These are phyloP conservation scores for Phytopythium delawarense DNA, from an alignment of 352 stramenopile genomes.

Conservation along the genomic window DNA sequence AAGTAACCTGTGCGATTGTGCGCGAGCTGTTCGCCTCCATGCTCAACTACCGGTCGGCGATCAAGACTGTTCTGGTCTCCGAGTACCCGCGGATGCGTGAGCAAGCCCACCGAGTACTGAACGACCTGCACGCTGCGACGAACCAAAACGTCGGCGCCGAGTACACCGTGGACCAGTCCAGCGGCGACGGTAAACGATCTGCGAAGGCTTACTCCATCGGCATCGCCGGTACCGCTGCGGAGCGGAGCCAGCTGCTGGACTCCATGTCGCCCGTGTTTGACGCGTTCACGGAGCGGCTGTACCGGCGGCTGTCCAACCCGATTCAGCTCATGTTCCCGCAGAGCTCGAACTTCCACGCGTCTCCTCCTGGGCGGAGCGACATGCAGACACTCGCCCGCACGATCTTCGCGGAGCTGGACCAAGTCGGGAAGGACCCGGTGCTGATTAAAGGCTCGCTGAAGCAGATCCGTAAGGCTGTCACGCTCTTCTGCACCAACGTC, in stretches of 20 bases:
- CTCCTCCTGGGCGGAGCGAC: slow-evolving; percentile 70
- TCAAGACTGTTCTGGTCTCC: slow-evolving; percentile 69
- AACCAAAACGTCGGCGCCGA: slow-evolving; percentile 24
- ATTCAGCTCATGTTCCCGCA: slow-evolving; percentile 89
- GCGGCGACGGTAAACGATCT: neutral
- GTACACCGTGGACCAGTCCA: slow-evolving; percentile 13
- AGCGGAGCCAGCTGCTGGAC: slow-evolving; percentile 68
- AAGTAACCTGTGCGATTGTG: slow-evolving; percentile 76
- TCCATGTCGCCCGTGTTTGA: slow-evolving; percentile 64
- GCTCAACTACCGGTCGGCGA: slow-evolving; percentile 44
- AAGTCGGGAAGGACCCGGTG: slow-evolving; percentile 50
- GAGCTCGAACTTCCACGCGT: slow-evolving; percentile 78
- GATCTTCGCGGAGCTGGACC: slow-evolving; percentile 68
- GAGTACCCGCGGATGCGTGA: slow-evolving; percentile 79
- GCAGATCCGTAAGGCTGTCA: slow-evolving; percentile 59
- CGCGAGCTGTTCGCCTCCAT: slow-evolving; percentile 65
- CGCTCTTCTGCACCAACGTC: slow-evolving; percentile 65
- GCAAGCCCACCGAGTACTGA: slow-evolving; percentile 60
- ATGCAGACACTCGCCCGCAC: slow-evolving; percentile 80
- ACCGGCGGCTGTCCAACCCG: slow-evolving; percentile 59
- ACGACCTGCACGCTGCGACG: slow-evolving; percentile 55
- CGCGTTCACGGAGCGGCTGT: slow-evolving; percentile 62
- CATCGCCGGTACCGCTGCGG: slow-evolving; percentile 33
- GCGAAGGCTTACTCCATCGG: slow-evolving; percentile 11
- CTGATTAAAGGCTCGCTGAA: slow-evolving; percentile 52